These are phyloP conservation scores for Zizania palustris DNA, from an alignment of 202 grass and related monocot species.

Conservation along the genomic window DNA sequence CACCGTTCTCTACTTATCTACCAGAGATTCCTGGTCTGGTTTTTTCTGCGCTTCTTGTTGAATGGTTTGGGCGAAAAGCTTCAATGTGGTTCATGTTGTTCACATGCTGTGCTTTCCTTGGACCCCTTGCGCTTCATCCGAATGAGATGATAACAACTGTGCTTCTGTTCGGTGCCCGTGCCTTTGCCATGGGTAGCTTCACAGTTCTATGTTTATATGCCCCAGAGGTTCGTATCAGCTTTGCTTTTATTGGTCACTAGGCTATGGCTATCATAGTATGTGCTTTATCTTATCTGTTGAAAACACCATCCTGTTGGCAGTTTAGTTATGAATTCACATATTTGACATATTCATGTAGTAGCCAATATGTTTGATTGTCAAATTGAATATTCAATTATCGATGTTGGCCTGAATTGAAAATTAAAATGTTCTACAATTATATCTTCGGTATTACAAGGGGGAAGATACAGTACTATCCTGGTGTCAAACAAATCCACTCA, in stretches of 20 bases:
- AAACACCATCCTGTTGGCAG: conserved; percentile 10
- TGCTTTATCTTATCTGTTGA: conserved; percentile 29
- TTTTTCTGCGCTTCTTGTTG: conserved; percentile 65
- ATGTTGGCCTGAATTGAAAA: not conserved
- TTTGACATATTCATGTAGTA: not conserved
- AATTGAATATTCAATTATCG: conserved; percentile 14
- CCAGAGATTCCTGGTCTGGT: conserved; percentile 82
- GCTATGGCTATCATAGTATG: not conserved
- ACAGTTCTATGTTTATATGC: conserved; percentile 67
- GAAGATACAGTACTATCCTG: not conserved
- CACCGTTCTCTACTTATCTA: conserved; percentile 31
- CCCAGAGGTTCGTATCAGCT: conserved; percentile 62
- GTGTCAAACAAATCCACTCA: not conserved
- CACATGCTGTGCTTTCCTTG: conserved; percentile 65
- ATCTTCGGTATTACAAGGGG: not conserved
- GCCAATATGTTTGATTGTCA: not conserved
- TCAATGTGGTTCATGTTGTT: conserved; percentile 74
- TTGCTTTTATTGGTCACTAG: not conserved
- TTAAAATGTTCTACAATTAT: not conserved
- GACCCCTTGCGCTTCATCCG: conserved; percentile 62
- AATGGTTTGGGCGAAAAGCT: conserved; percentile 77
- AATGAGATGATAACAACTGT: conserved; percentile 67
- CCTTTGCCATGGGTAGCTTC: conserved; percentile 73
- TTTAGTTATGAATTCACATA: not conserved
- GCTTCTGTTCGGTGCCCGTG: conserved; percentile 77